phyloP scores from a whole-genome alignment of 352 stramenopile species.

The Phytophthora multivora region DNA sequence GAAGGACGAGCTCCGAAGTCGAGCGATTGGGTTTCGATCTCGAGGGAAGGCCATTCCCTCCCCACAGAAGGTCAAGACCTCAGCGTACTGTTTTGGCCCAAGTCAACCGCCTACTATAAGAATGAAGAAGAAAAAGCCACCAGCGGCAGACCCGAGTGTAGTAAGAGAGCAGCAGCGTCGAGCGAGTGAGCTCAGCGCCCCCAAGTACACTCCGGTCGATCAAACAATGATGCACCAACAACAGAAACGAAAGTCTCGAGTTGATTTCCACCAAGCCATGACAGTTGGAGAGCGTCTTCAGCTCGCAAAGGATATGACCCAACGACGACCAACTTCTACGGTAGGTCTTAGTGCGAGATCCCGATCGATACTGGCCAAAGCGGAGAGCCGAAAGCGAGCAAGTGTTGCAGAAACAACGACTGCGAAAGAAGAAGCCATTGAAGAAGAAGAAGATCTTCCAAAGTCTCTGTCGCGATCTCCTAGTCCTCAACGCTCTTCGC shows the following conservation, averaged over 20 bases:
- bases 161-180: constrained; percentile 59
- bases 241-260: constrained; percentile 62
- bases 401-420: constrained; percentile 1
- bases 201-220: constrained; percentile 67
- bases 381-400: constrained; percentile 21
- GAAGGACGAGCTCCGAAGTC: constrained; percentile 72
- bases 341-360: constrained; percentile 24
- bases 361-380: constrained; percentile 27
- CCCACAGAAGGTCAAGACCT: constrained; percentile 51
- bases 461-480: constrained; percentile 9
- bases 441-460: background rate
- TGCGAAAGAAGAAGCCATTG: background rate
- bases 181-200: constrained; percentile 65
- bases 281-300: constrained; percentile 69
- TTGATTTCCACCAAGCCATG: constrained; percentile 68
- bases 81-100: constrained; percentile 56
- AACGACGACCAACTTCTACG: constrained; percentile 33
- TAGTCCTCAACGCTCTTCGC: constrained; percentile 28
- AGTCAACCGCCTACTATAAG: constrained; percentile 36
- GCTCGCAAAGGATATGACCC: constrained; percentile 53
- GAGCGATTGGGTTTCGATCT: constrained; percentile 60
- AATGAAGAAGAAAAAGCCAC: constrained; percentile 44
- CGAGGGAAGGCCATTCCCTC: constrained; percentile 65
- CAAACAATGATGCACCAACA: constrained; percentile 59
- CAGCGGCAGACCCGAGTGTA: constrained; percentile 37